Base-by-base conservation (phyloP, 768 basidiomycete genomes). In the Lentinula sp. region DNA sequence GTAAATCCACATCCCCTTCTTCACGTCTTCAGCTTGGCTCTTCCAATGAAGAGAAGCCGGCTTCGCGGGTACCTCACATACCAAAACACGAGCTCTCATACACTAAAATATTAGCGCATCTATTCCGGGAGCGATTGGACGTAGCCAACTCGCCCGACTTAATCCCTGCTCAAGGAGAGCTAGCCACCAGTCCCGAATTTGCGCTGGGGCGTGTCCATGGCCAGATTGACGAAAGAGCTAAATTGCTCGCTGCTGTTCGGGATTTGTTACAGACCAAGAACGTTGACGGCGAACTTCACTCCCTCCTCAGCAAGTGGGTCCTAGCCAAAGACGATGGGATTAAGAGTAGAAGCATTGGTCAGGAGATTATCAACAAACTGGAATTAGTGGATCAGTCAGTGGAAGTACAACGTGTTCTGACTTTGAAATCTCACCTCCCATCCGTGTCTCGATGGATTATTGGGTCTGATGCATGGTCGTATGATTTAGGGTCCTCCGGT, bases 391-490 rank as follows among this genome's bases (percentile, higher is more conserved):
- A 75, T 16, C 62, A 71, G 7, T 76, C 80, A 61, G 71, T 80
- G 4, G 73, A 80, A 8, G 84, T 82, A 4, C 74, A 84, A 43
- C 79, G 79, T 32, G 80, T 92, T 49, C 79, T 93, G 40, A 68
- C 80, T 15, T 76, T 89, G 10, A 80, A 80, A 43, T 73, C 82
- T 18, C 83, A 87, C 65, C 84, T 97, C 66, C 76, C 83, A 45
- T 76, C 85, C 7, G 78, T 78, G 40, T 94, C 92, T 6, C 81
- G 91, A 61, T 99, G 97, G 97, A 98, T 99, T 73, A 89, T 99
- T 66, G 95, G 96, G 18, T 98, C 95, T 18, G 97, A 99, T 70
- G 91, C 93, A 0, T 98, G 97, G 97, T 90, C 95, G 0, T 93
- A 97, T 71, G 97, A 98, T 73, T 85, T 98, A 45, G 97, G 96